Percentiles rank a stretch among this genome's conserved stretches.
Evolutionary conservation across 306 rosid species (phyloP).

Genomic region (Lathyrus tuberosus): DNA sequence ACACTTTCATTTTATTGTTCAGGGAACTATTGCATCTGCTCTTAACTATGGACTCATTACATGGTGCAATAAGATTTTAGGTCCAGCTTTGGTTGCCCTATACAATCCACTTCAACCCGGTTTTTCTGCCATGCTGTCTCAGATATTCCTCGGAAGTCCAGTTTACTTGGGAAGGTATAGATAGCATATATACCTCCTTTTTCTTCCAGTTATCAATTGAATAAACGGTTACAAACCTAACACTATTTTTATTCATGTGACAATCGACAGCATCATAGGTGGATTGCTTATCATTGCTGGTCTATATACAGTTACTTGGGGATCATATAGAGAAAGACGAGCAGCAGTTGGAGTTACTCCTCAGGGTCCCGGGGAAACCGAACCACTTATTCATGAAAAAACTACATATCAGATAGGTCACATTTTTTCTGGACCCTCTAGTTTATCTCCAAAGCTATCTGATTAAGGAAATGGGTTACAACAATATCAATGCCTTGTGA

Average conservation of each 20-base stretch:
- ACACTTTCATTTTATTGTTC: conserved; percentile 37
- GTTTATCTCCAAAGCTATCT: conserved; percentile 41
- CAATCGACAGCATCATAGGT: conserved; percentile 68
- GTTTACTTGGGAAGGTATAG: conserved; percentile 89
- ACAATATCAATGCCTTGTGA: conserved; percentile 23
- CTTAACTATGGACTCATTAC: conserved; percentile 88
- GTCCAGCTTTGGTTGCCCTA: conserved; percentile 91
- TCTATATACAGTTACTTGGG: conserved; percentile 87
- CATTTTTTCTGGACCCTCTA: conserved; percentile 30
- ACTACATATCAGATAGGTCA: too few species aligned
- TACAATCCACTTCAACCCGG: conserved; percentile 97
- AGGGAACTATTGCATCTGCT: conserved; percentile 92
- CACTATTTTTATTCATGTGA: conserved; percentile 30
- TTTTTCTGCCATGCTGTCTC: conserved; percentile 71
- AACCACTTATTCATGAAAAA: conserved; percentile 75
- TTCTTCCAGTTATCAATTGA: conserved; percentile 22
- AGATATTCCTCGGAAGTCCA: conserved; percentile 89
- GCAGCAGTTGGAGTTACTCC: conserved; percentile 42
- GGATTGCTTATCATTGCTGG: conserved; percentile 79
- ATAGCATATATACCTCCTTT: conserved; percentile 26
- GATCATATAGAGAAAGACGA: conserved; percentile 65
- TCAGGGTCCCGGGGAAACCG: conserved; percentile 49
- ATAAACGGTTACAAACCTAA: background rate
- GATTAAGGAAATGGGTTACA: conserved; percentile 50
- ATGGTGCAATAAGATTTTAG: conserved; percentile 91